Conservation (phyloP, 164 flowering plant genomes). For the Echeveria elegans region DNA sequence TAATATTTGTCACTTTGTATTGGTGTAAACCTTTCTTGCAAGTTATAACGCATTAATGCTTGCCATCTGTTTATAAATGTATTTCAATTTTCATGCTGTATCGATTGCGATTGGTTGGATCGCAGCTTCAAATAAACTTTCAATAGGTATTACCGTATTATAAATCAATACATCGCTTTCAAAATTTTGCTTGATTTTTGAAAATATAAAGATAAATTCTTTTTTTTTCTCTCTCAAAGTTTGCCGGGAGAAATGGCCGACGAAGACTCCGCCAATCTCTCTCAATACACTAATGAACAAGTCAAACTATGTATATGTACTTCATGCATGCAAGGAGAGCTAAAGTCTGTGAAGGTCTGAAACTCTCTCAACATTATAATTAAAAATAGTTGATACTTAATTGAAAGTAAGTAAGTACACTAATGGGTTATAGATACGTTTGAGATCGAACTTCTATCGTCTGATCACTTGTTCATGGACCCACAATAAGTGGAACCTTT, state of each 20-base stretch:
- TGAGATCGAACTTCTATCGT: constrained; percentile 2
- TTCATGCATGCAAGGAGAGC: neutral
- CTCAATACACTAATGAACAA: neutral
- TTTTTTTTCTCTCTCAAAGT: no score
- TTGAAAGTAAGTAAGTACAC: neutral
- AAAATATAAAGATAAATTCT: neutral
- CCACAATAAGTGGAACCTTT: neutral
- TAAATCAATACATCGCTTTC: neutral
- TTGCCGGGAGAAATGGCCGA: neutral
- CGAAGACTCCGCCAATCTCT: constrained; percentile 5
- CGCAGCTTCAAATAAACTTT: neutral
- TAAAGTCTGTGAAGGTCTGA: neutral
- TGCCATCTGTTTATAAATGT: neutral
- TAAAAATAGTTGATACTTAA: neutral
- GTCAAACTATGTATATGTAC: constrained; percentile 1
- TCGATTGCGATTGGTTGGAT: neutral
- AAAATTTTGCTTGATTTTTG: neutral
- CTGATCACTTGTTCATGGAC: neutral
- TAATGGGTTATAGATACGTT: constrained; percentile 5
- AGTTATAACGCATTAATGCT: neutral
- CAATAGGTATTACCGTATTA: neutral
- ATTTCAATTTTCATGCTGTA: neutral
- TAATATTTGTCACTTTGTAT: no score
- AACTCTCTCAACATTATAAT: neutral
- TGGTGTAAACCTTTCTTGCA: neutral